Base-by-base conservation (phyloP, 1,284 basidiomycete species). In the Leccinum pachyderme region DNA sequence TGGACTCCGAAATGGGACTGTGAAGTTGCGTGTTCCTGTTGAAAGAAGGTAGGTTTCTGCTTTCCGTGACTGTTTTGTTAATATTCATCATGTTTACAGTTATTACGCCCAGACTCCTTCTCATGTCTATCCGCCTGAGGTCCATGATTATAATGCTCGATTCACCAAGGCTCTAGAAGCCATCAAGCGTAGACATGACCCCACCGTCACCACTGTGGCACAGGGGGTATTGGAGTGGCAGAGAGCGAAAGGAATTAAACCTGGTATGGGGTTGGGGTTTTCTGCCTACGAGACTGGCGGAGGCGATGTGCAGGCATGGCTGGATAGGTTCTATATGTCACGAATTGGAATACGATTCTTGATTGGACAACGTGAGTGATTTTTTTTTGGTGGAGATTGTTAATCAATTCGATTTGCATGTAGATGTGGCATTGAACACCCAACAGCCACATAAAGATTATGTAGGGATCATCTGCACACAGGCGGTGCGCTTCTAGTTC, bases 391-490 rank as follows among this genome's bases (percentile, higher is more conserved):
- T 8, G 0, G 9, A 27, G n/a, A 22, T 25, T 43, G 15, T 27
- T 60, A 18, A 69, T 27, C 57, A 18, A 69, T 24, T 45, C 44
- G 39, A 3, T 25, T 49, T 37, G 39, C 5, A 11, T 50, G 18
- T 32, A 94, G 92, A 97, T 63, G 89, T 98, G 59, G 94, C 95
- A 2, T 77, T 98, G 47, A 97, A 97, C 71, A 93, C 89, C 0
- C 84, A 95, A 51, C 86, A 91, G 61, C 83, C 93, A 0, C 93
- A 97, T 66, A 81, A 84, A 54, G 89, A 95, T 71, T 97, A 97
- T 68, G 96, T 99, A 35, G 97, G 96, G 7, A 98, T 99, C 69
- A 99, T 99, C 67, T 99, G 96, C 74, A 98, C 93, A 4, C 83
- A 91, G 69, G 92, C 96, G 2, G 87, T 90, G 61, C 63, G 86